A percentile compares a stretch with the other conserved stretches of the same genome.
Evolutionary conservation across 2,329 filamentous ascomycete genomes (phyloP).

Genomic region (Leptographium flavum): DNA sequence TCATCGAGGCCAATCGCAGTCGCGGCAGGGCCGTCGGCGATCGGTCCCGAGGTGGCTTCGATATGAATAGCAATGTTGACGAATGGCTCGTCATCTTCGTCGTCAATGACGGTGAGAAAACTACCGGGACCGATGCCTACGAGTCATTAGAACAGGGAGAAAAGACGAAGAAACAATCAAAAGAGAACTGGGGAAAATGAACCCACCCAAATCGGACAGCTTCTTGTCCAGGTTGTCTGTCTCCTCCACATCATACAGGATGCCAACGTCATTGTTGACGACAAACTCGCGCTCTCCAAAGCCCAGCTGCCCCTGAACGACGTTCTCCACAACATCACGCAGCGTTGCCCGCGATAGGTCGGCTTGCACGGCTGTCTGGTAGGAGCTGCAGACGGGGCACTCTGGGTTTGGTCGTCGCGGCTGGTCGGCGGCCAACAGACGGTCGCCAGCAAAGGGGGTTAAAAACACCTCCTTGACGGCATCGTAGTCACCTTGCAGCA

Average conservation of each 20-base stretch:
- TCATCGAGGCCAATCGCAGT: slow-evolving; percentile 28
- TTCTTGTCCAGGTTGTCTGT: slow-evolving; percentile 75
- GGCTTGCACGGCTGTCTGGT: slow-evolving; percentile 50
- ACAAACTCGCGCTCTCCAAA: slow-evolving; percentile 65
- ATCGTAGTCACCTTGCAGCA: slow-evolving; percentile 57
- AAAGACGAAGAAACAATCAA: neutral
- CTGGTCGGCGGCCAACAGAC: slow-evolving; percentile 43
- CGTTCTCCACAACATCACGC: slow-evolving; percentile 60
- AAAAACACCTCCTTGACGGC: slow-evolving; percentile 76
- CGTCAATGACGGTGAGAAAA: slow-evolving; percentile 76
- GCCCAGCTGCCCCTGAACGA: slow-evolving; percentile 55
- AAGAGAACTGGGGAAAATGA: neutral
- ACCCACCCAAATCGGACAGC: slow-evolving; percentile 56
- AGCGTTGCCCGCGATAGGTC: slow-evolving; percentile 62
- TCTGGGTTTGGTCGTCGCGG: slow-evolving; percentile 56
- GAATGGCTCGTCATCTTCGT: slow-evolving; percentile 57
- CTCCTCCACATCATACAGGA: slow-evolving; percentile 84
- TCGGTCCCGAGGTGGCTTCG: slow-evolving; percentile 33
- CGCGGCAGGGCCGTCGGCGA: slow-evolving; percentile 38
- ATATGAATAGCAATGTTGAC: slow-evolving; percentile 69
- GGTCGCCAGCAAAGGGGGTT: slow-evolving; percentile 47
- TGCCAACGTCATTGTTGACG: slow-evolving; percentile 56
- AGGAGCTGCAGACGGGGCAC: slow-evolving; percentile 72
- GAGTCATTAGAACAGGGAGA: neutral
- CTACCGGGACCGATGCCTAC: slow-evolving; percentile 54